Conservation (phyloP, 768 basidiomycete species). For the Crepidotus variabilis region DNA sequence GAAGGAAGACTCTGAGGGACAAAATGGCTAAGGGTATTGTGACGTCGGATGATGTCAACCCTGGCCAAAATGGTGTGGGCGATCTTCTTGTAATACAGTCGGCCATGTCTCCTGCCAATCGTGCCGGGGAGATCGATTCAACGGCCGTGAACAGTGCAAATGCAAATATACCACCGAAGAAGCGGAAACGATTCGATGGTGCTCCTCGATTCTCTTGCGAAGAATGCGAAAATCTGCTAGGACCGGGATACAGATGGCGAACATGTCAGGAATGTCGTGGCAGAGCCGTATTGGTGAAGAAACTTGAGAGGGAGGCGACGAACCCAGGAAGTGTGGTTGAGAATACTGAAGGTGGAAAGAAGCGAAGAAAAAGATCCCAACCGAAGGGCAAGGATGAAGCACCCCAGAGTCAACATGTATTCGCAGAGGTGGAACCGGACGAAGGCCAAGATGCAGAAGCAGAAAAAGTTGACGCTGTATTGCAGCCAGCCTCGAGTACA, state of each 20-base stretch:
- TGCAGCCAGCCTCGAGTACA: too few species aligned
- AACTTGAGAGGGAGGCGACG: background rate
- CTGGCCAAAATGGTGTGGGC: background rate
- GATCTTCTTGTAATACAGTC: background rate
- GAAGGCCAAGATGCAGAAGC: too few species aligned
- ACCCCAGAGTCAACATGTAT: too few species aligned
- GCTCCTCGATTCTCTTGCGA: conserved; percentile 24
- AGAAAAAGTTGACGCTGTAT: too few species aligned
- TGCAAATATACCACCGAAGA: conserved; percentile 7
- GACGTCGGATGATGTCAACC: conserved; percentile 12
- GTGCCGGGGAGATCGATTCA: background rate
- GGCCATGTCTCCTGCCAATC: background rate
- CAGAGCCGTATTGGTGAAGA: background rate
- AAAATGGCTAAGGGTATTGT: conserved; percentile 38
- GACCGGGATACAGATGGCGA: conserved; percentile 41
- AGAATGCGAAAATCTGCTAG: conserved; percentile 40
- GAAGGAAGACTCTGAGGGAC: conserved; percentile 48
- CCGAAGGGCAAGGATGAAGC: too few species aligned
- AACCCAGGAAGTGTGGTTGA: background rate
- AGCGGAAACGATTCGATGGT: conserved; percentile 14
- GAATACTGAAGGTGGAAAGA: too few species aligned
- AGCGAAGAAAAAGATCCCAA: too few species aligned
- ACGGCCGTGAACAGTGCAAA: background rate
- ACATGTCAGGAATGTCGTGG: conserved; percentile 43
- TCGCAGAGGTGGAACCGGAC: too few species aligned